Base-by-base conservation (phyloP, 2,329 filamentous ascomycete genomes). In the Aspergillus versicolor region DNA sequence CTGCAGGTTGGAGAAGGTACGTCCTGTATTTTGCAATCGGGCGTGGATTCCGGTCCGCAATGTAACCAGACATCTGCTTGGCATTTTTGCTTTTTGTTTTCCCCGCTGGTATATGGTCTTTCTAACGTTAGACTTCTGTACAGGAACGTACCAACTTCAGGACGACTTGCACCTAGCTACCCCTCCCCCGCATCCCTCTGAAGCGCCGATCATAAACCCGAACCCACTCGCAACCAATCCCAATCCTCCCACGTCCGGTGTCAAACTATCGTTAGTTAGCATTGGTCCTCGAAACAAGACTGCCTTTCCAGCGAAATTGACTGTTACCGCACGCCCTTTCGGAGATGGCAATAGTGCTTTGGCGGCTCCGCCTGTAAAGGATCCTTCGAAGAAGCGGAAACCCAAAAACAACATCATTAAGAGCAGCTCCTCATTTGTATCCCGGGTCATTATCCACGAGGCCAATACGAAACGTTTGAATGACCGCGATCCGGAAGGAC, bases 401-500 rank as follows among this genome's bases (percentile, higher is more conserved):
- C 94, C 94, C 2, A 99, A 97, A 82, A 97, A 93, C 76, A 97
- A 95, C 73, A 94, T 99, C 73, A 88, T 93, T 52, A 99, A 99
- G 81, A 97, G 92, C 77, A 97, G 96, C 74, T 99, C 94, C 9
- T 96, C 93, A 0, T 99, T 97, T 70, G 94, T 99, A 30, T 97
- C 93, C n/a, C 82, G 94, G 54, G 93, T 97, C 32, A 96, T 97
- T 62, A 88, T 92, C 15, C 90, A 96, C 68, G 94, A 99, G 67
- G 82, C 82, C 4, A 75, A 95, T 54, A 82, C 84, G 21, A 96
- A 94, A 75, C 87, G 90, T 62, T 75, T 97, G 61, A 84, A 85
- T 48, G 94, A 97, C 32, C 87, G 91, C 61, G 85, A 87, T 12
- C 81, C 81, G 2, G 90, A 94, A 61, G 92, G 92, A 1, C 75